Evolutionary conservation across 2,329 filamentous ascomycete genomes (phyloP).

Genomic region (Aspergillus japonicus): DNA sequence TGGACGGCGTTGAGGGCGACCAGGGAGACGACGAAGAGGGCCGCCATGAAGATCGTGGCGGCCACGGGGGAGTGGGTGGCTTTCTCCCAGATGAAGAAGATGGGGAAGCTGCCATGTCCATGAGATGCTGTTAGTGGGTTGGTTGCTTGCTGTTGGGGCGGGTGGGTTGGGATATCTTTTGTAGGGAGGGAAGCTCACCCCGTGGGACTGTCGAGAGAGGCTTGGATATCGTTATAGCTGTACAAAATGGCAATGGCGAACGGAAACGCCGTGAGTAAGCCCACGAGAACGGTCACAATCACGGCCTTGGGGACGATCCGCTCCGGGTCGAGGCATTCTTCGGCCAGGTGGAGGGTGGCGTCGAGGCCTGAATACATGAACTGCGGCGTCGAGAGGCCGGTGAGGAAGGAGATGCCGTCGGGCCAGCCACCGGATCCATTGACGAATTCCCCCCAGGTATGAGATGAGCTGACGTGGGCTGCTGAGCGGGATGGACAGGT

Average conservation of each 20-base stretch:
- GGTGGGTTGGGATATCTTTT: no score
- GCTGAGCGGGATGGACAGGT: conserved; percentile 22
- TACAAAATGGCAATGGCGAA: conserved; percentile 24
- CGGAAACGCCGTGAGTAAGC: conserved; percentile 24
- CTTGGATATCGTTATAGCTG: conserved; percentile 16
- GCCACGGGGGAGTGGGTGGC: conserved; percentile 21
- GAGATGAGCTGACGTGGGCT: conserved; percentile 13
- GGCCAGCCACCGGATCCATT: conserved; percentile 26
- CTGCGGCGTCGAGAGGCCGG: conserved; percentile 24
- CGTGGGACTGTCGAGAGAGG: conserved; percentile 17
- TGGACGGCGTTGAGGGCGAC: conserved; percentile 25
- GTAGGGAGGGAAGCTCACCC: conserved; percentile 10
- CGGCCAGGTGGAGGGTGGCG: conserved; percentile 24
- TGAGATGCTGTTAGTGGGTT: neutral
- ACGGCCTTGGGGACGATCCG: conserved; percentile 24
- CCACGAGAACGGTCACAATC: conserved; percentile 20
- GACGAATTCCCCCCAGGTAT: conserved; percentile 18
- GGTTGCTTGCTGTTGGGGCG: neutral
- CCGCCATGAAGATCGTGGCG: conserved; percentile 22
- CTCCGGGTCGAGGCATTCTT: conserved; percentile 25
- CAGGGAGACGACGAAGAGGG: conserved; percentile 16
- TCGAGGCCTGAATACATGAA: conserved; percentile 28
- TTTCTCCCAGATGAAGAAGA: conserved; percentile 26
- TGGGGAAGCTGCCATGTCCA: conserved; percentile 16
- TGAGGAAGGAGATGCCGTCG: conserved; percentile 25